Evolutionary conservation across 139 green algal genomes (phyloP).

Genomic region (Chlamydomonas incerta): DNA sequence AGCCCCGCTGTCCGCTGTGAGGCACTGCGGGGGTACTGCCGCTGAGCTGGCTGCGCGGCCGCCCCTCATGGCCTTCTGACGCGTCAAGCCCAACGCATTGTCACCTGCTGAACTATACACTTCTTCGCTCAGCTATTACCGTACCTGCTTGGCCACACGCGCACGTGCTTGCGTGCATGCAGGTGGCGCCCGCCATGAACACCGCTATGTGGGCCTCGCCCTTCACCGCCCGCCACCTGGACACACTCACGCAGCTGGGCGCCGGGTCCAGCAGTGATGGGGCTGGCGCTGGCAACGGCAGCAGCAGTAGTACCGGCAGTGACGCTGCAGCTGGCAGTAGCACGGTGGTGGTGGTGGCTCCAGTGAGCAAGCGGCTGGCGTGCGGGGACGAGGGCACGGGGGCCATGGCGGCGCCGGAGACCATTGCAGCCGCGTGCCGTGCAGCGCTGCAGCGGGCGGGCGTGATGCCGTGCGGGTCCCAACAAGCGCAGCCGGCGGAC

Average conservation of each 20-base stretch:
- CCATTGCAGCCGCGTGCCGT: slow-evolving; percentile 59
- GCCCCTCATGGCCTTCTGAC: too few relatives aligned
- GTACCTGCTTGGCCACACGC: too few relatives aligned
- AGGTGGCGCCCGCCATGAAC: slow-evolving; percentile 98
- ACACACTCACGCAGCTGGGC: slow-evolving; percentile 68
- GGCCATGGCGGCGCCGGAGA: slow-evolving; percentile 80
- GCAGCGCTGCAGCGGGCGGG: slow-evolving; percentile 17
- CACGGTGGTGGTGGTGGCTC: slow-evolving; percentile 63
- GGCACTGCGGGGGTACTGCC: background rate
- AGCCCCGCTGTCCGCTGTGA: too few relatives aligned
- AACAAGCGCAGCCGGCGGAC: background rate
- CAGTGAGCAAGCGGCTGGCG: slow-evolving; percentile 89
- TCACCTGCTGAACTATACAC: too few relatives aligned
- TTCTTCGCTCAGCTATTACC: too few relatives aligned
- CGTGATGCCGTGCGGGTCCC: background rate
- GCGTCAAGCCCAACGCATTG: too few relatives aligned
- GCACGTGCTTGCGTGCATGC: too few relatives aligned
- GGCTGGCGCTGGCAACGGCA: background rate
- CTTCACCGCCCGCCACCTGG: slow-evolving; percentile 87
- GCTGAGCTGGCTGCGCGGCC: too few relatives aligned
- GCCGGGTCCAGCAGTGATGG: background rate
- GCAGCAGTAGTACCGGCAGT: background rate
- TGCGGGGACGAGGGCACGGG: slow-evolving; percentile 93
- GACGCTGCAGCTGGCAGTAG: background rate
- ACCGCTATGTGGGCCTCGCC: slow-evolving; percentile 95